Evolutionary conservation across 2,329 filamentous ascomycete species (phyloP).

Genomic region (Sporothrix euskadiensis): DNA sequence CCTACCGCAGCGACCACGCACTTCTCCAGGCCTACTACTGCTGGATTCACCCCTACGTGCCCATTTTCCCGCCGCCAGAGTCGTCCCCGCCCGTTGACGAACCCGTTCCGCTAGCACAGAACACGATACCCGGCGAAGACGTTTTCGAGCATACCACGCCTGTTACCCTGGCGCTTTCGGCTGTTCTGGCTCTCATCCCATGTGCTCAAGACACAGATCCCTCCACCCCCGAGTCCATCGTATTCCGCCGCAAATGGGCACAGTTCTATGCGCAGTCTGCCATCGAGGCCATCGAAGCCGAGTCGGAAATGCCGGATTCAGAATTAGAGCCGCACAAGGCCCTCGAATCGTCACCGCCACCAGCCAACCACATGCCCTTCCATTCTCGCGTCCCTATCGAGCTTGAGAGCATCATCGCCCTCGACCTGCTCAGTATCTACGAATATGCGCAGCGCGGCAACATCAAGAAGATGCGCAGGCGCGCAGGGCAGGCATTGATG

Average conservation of each 20-base stretch:
- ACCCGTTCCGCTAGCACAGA: conserved; percentile 41
- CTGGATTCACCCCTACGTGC: conserved; percentile 54
- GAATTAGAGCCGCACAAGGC: conserved; percentile 48
- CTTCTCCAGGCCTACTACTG: conserved; percentile 55
- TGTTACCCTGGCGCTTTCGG: conserved; percentile 49
- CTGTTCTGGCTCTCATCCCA: conserved; percentile 51
- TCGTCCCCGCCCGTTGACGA: conserved; percentile 39
- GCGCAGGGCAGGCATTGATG: conserved; percentile 51
- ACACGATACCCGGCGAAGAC: conserved; percentile 40
- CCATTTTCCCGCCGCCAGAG: conserved; percentile 50
- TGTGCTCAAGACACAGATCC: conserved; percentile 45
- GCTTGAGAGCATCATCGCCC: conserved; percentile 50
- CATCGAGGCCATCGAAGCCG: conserved; percentile 51
- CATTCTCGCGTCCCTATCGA: conserved; percentile 49
- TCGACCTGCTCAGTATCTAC: conserved; percentile 52
- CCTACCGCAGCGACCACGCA: conserved; percentile 45
- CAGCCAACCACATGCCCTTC: conserved; percentile 43
- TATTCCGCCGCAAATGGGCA: conserved; percentile 49
- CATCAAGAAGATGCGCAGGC: conserved; percentile 52
- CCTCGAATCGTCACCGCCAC: conserved; percentile 38
- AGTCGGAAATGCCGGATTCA: conserved; percentile 51
- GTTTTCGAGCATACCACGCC: conserved; percentile 47
- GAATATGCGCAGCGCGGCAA: conserved; percentile 57
- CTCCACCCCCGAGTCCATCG: conserved; percentile 43
- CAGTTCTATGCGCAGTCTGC: conserved; percentile 52